These are phyloP conservation scores for Colletotrichum sansevieriae DNA, from an alignment of 2,329 filamentous ascomycete genomes.

Conservation along the genomic window DNA sequence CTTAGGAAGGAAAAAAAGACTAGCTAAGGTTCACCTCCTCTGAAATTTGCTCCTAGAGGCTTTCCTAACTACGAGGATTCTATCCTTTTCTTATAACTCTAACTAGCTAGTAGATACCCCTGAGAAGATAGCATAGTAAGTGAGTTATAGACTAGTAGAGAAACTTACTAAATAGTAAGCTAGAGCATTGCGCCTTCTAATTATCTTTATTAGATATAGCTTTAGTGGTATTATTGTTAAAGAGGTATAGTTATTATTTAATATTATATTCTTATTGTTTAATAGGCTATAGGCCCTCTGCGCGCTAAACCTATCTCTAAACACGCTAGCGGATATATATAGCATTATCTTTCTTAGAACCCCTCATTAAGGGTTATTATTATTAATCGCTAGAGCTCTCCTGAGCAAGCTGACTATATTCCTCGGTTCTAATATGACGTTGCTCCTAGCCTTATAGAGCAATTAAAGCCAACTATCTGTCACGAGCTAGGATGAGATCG, in stretches of 20 bases:
- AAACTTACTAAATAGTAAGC: conserved; percentile 17
- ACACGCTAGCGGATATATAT: background rate
- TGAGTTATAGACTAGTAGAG: conserved; percentile 37
- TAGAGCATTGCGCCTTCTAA: conserved; percentile 35
- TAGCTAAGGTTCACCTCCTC: conserved; percentile 16
- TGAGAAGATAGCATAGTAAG: conserved; percentile 40
- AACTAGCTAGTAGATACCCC: conserved; percentile 44
- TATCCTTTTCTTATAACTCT: conserved; percentile 43
- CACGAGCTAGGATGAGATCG: too few relatives aligned
- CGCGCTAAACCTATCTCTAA: background rate
- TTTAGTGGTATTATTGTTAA: conserved; percentile 25
- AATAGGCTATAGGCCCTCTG: background rate
- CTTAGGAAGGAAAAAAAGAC: conserved; percentile 32
- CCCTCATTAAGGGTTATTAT: conserved; percentile 12
- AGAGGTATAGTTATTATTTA: background rate
- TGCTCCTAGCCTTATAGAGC: background rate
- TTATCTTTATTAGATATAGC: conserved; percentile 40
- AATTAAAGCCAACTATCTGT: too few relatives aligned
- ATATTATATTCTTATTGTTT: background rate
- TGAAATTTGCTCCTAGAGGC: background rate
- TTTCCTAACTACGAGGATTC: conserved; percentile 43
- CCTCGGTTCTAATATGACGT: background rate
- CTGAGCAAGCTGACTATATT: background rate
- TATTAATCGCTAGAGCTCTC: background rate
- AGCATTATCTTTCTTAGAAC: conserved; percentile 20